phyloP scores from a whole-genome alignment of 306 rosid species.

The Pueraria montana region DNA sequence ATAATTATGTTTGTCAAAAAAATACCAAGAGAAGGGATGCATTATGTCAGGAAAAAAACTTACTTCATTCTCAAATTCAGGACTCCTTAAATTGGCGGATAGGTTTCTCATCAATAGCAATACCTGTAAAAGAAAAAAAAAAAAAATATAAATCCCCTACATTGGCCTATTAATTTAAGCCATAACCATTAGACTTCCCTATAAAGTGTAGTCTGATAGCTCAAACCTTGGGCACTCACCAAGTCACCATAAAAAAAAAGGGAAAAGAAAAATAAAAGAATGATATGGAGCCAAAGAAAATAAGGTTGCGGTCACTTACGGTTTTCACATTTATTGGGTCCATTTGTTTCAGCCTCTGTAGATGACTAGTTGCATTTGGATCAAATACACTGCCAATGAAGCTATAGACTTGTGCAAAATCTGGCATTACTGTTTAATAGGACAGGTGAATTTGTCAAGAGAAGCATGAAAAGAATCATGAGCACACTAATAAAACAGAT shows the following conservation, averaged over 20 bases:
- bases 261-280: background rate
- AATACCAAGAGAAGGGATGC: slow-evolving; percentile 8
- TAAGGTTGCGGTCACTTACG: slow-evolving; percentile 52
- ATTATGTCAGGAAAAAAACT: slow-evolving; percentile 41
- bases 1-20: background rate
- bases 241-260: background rate
- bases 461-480: slow-evolving; percentile 5
- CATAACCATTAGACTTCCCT: background rate
- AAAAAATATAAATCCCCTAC: background rate
- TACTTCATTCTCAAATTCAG: slow-evolving; percentile 71
- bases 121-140: slow-evolving; percentile 53
- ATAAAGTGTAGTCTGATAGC: slow-evolving; percentile 1
- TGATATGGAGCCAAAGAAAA: background rate
- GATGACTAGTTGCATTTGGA: slow-evolving; percentile 58
- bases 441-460: slow-evolving; percentile 21
- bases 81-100: slow-evolving; percentile 51
- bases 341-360: slow-evolving; percentile 73
- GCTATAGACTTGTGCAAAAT: slow-evolving; percentile 63
- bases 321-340: slow-evolving; percentile 74
- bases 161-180: background rate
- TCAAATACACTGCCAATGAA: slow-evolving; percentile 37
- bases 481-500: background rate
- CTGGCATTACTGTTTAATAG: slow-evolving; percentile 66
- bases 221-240: slow-evolving; percentile 2
- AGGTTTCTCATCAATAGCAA: slow-evolving; percentile 71